phyloP scores from a whole-genome alignment of 495 filamentous ascomycete genomes.

The Podospora pseudopauciseta region DNA sequence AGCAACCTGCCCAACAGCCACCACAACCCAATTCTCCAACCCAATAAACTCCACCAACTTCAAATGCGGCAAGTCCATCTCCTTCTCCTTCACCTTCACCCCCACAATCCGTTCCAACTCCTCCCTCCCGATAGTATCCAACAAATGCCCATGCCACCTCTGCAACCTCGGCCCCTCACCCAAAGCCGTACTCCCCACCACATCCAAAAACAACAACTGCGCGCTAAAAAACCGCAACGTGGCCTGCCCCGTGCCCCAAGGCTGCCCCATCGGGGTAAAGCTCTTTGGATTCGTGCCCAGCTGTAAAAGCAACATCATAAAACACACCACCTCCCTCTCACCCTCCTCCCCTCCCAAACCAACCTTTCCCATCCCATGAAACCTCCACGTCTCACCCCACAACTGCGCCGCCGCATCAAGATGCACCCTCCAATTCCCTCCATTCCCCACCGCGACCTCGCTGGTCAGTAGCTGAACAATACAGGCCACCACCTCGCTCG shows the following conservation, averaged over 20 bases:
- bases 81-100: conserved; percentile 20
- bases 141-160: conserved; percentile 38
- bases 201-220: conserved; percentile 47
- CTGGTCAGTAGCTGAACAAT: conserved; percentile 54
- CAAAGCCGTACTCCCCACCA: conserved; percentile 46
- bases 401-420: conserved; percentile 47
- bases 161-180: conserved; percentile 41
- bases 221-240: conserved; percentile 52
- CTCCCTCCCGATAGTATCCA: conserved; percentile 21
- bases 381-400: conserved; percentile 43
- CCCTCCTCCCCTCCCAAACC: background rate
- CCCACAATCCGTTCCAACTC: conserved; percentile 18
- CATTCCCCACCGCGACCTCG: conserved; percentile 43
- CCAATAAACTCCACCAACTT: conserved; percentile 43
- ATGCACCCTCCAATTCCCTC: conserved; percentile 48
- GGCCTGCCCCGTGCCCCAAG: conserved; percentile 49
- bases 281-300: conserved; percentile 26
- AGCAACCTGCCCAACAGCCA: conserved; percentile 46
- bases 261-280: conserved; percentile 21
- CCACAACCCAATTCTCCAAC: conserved; percentile 46
- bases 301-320: conserved; percentile 34
- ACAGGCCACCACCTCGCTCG: conserved; percentile 45
- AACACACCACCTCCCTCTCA: conserved; percentile 8
- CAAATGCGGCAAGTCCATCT: conserved; percentile 28
- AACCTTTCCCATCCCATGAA: conserved; percentile 18